These are phyloP conservation scores for Knoxia roxburghii DNA, from an alignment of 257 asterid species.

Conservation along the genomic window DNA sequence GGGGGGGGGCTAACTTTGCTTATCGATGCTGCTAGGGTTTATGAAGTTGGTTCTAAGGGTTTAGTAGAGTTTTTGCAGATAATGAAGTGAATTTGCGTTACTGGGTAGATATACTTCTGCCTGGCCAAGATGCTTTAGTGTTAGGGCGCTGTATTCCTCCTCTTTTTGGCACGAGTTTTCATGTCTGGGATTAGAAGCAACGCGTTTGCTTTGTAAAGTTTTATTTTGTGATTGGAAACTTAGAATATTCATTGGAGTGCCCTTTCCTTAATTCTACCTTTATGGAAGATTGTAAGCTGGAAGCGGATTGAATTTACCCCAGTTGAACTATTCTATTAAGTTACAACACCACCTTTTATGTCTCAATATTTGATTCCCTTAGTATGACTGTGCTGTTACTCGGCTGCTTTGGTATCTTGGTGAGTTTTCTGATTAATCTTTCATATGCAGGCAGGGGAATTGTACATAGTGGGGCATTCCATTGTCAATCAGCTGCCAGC, in stretches of 20 bases:
- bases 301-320: too few species aligned
- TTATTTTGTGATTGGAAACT: background rate
- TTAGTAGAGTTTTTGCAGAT: background rate
- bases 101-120: background rate
- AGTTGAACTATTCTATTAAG: too few species aligned
- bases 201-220: background rate
- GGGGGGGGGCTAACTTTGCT: too few species aligned
- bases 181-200: background rate
- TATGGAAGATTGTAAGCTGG: too few species aligned
- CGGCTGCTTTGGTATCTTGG: background rate
- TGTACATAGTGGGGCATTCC: constrained; percentile 17
- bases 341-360: background rate
- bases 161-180: background rate
- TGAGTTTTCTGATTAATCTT: constrained; percentile 4
- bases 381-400: background rate
- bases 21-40: background rate
- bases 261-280: too few species aligned
- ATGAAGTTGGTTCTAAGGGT: background rate
- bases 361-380: background rate
- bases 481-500: constrained; percentile 22
- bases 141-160: too few species aligned
- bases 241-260: too few species aligned
- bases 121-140: background rate
- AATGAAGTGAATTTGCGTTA: too few species aligned
- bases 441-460: constrained; percentile 36